Conservation (phyloP, 805 yeast genomes). For the Cyberlindnera xishuangbannaensis region DNA sequence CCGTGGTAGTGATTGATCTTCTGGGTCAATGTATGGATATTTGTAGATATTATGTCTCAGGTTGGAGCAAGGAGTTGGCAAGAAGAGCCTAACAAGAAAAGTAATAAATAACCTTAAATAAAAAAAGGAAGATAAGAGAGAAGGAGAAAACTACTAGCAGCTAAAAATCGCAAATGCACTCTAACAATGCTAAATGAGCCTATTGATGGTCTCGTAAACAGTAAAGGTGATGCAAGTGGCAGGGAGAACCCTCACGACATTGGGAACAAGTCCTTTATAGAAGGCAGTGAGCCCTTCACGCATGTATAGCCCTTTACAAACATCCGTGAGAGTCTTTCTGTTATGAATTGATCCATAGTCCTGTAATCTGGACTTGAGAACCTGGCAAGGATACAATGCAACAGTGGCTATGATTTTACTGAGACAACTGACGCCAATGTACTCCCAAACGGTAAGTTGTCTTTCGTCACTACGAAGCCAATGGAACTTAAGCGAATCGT, state of each 20-base stretch:
- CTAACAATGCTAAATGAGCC: conserved; percentile 5
- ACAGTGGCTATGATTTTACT: conserved; percentile 67
- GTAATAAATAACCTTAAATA: too few species aligned
- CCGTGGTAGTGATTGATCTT: too few species aligned
- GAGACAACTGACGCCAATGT: conserved; percentile 56
- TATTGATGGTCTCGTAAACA: conserved; percentile 64
- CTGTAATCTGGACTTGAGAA: conserved; percentile 73
- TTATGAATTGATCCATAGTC: conserved; percentile 31
- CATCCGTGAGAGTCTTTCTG: conserved; percentile 24
- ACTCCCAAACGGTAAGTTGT: conserved; percentile 46
- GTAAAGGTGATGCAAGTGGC: conserved; percentile 89
- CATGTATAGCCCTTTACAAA: conserved; percentile 35
- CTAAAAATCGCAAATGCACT: too few species aligned
- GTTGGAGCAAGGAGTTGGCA: too few species aligned
- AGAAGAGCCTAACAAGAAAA: too few species aligned
- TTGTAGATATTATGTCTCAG: too few species aligned
- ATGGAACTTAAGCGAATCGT: conserved; percentile 64
- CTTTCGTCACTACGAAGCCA: conserved; percentile 20
- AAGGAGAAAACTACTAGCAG: too few species aligned
- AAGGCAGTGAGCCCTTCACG: conserved; percentile 62
- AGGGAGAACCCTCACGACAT: conserved; percentile 78
- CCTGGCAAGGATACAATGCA: conserved; percentile 78
- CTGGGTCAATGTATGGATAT: too few species aligned
- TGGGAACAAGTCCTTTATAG: conserved; percentile 79
- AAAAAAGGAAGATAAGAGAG: too few species aligned